These are phyloP conservation scores for Phytophthora pseudosyringae DNA, from an alignment of 352 stramenopile species.

Conservation along the genomic window DNA sequence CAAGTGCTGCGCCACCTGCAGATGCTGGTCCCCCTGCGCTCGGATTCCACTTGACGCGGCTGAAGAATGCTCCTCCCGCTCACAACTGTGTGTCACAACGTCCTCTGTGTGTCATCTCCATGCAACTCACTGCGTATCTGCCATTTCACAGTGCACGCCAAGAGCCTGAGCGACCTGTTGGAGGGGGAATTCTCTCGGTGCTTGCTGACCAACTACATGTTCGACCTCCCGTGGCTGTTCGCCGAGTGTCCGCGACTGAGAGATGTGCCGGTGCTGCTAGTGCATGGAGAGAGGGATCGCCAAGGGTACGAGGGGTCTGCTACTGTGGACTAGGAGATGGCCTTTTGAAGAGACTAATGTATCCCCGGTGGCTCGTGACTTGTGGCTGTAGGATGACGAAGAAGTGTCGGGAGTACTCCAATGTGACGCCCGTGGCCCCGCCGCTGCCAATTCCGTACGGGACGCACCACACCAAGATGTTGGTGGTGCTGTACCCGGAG, in stretches of 20 bases:
- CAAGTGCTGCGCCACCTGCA: not conserved
- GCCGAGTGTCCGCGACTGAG: slow-evolving; percentile 58
- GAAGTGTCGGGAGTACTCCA: slow-evolving; percentile 61
- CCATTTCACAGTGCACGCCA: slow-evolving; percentile 39
- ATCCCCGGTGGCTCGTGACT: not conserved
- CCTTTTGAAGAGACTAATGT: not conserved
- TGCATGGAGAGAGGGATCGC: slow-evolving; percentile 75
- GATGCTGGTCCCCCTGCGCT: not conserved
- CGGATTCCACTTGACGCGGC: slow-evolving; percentile 47
- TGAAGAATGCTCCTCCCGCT: slow-evolving; percentile 38
- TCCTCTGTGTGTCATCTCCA: not conserved
- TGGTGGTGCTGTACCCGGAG: slow-evolving; percentile 68
- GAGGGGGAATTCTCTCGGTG: slow-evolving; percentile 63
- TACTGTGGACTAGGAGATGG: not conserved
- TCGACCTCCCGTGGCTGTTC: slow-evolving; percentile 80
- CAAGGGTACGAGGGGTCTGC: slow-evolving; percentile 27
- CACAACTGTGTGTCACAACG: slow-evolving; percentile 54
- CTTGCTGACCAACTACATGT: slow-evolving; percentile 88
- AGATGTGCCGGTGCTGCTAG: slow-evolving; percentile 74
- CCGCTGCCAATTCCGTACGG: slow-evolving; percentile 83
- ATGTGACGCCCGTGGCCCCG: slow-evolving; percentile 70
- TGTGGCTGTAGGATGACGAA: slow-evolving; percentile 51
- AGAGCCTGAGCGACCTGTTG: slow-evolving; percentile 58
- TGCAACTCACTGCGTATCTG: not conserved
- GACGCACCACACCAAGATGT: slow-evolving; percentile 90